Conservation (phyloP, 2,329 filamentous ascomycete species). For the Allantophomopsis lycopodina region DNA sequence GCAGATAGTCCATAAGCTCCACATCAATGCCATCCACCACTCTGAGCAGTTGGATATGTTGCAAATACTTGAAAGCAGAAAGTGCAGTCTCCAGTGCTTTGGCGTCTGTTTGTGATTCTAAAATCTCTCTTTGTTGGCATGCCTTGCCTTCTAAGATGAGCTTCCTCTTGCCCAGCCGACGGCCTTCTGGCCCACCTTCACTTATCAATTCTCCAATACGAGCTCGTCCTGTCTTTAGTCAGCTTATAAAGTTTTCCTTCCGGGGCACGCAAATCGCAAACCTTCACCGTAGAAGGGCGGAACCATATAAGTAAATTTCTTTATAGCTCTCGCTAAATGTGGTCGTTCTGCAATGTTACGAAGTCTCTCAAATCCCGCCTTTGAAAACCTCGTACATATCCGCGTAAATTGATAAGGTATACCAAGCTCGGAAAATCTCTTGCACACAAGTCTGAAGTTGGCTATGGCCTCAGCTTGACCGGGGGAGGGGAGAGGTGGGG, state of each 20-base stretch:
- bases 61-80: conserved; percentile 39
- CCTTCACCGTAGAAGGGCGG: conserved; percentile 42
- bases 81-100: conserved; percentile 10
- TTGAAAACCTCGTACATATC: conserved; percentile 33
- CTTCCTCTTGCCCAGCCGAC: not conserved
- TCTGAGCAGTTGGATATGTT: conserved; percentile 50
- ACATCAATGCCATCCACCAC: conserved; percentile 45
- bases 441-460: conserved; percentile 31
- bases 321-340: conserved; percentile 36
- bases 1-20: conserved; percentile 34
- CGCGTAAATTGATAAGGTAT: conserved; percentile 34
- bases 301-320: conserved; percentile 46
- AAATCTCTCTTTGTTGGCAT: conserved; percentile 11
- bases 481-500: conserved; percentile 17
- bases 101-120: conserved; percentile 8
- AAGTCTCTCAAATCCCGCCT: conserved; percentile 31
- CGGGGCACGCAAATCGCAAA: conserved; percentile 12
- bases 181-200: conserved; percentile 20
- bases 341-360: conserved; percentile 31
- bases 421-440: conserved; percentile 32
- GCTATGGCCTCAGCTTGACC: conserved; percentile 21
- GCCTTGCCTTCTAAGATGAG: conserved; percentile 7
- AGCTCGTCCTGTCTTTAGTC: no score
- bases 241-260: not conserved
- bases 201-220: not conserved